These are phyloP conservation scores for Haplosporangium sp. DNA, from an alignment of 371 early-diverging fungal species.

Conservation along the genomic window DNA sequence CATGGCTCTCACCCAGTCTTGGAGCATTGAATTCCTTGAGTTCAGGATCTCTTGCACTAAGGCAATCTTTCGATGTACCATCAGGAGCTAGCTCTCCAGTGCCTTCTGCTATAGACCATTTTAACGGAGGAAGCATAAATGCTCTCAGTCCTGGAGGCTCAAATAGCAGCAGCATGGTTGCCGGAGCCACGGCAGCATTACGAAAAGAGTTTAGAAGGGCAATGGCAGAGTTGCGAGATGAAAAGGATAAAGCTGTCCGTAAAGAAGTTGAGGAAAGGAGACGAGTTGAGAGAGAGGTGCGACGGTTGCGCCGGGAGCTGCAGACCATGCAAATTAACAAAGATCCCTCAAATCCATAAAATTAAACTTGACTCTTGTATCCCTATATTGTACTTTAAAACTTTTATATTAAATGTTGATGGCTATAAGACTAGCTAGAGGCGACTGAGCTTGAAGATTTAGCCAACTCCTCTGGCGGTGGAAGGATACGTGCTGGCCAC, in stretches of 20 bases:
- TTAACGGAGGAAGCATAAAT: slow-evolving; percentile 6
- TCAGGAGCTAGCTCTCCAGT: slow-evolving; percentile 13
- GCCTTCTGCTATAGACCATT: slow-evolving; percentile 9
- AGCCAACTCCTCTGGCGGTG: slow-evolving; percentile 45
- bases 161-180: slow-evolving; percentile 13
- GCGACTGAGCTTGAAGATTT: not conserved
- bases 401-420: not conserved
- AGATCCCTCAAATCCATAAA: not conserved
- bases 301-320: slow-evolving; percentile 61
- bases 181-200: slow-evolving; percentile 59
- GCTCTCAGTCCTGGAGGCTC: not conserved
- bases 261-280: slow-evolving; percentile 58
- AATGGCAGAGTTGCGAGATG: slow-evolving; percentile 61
- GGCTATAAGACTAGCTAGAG: not conserved
- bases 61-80: not conserved
- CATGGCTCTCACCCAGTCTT: slow-evolving; percentile 26
- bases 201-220: slow-evolving; percentile 69
- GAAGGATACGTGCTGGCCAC: slow-evolving; percentile 63
- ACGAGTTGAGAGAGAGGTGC: slow-evolving; percentile 57
- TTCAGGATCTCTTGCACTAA: slow-evolving; percentile 20
- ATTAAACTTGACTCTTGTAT: not conserved
- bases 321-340: slow-evolving; percentile 24
- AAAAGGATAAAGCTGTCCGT: slow-evolving; percentile 59
- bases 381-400: slow-evolving; percentile 3
- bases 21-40: slow-evolving; percentile 22